phyloP scores from a whole-genome alignment of 1,284 basidiomycete genomes.

The Rhodotorula sp. region DNA sequence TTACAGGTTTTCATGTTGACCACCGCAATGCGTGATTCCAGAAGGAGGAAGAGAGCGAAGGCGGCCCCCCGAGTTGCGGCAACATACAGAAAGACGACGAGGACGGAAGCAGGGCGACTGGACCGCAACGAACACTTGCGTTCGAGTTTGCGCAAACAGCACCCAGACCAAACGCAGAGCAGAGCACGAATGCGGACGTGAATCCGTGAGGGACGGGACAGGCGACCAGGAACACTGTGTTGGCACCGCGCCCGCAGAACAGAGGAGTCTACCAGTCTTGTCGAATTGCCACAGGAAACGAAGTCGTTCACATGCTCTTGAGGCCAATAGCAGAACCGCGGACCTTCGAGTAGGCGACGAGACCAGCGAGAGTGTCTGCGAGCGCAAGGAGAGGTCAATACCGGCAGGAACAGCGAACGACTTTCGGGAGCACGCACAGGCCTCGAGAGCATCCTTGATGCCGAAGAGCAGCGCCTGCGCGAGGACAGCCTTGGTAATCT shows the following conservation, averaged over 20 bases:
- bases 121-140: too few relatives aligned
- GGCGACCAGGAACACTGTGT: not conserved
- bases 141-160: not conserved
- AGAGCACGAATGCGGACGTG: not conserved
- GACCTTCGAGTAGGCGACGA: conserved; percentile 30
- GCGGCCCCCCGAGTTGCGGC: too few relatives aligned
- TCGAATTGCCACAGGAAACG: not conserved
- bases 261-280: not conserved
- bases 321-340: conserved; percentile 33
- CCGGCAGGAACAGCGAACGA: not conserved
- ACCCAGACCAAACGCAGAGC: not conserved
- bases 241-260: not conserved
- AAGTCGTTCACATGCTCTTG: conserved; percentile 2
- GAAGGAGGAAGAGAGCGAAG: too few relatives aligned
- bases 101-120: too few relatives aligned
- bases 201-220: not conserved
- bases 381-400: too few relatives aligned
- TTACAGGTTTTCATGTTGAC: too few relatives aligned
- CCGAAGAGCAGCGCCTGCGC: conserved; percentile 62
- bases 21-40: too few relatives aligned
- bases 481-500: conserved; percentile 83
- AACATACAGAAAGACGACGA: too few relatives aligned
- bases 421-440: conserved; percentile 24
- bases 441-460: conserved; percentile 46
- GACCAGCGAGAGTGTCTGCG: conserved; percentile 32